Percentiles rank a stretch among this genome's conserved stretches.
Evolutionary conservation across 75 land plant genomes (phyloP).

Genomic region (Selaginella tamariscina): DNA sequence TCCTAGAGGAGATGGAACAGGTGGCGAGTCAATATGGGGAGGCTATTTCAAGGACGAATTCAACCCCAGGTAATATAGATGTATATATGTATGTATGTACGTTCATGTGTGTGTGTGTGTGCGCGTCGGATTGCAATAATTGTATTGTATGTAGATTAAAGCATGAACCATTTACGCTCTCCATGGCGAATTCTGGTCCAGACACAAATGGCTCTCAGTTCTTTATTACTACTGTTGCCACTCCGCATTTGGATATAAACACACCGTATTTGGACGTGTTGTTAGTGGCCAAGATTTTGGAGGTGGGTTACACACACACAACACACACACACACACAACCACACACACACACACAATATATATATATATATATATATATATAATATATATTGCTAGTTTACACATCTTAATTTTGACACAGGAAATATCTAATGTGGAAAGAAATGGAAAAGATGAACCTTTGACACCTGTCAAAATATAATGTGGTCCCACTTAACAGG

Average conservation of each 20-base stretch:
- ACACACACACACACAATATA: too few relatives aligned
- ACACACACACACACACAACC: too few relatives aligned
- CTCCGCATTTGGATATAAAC: conserved; percentile 74
- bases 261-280: conserved; percentile 76
- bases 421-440: too few relatives aligned
- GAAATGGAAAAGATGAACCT: too few relatives aligned
- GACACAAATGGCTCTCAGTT: conserved; percentile 56
- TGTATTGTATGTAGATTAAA: conserved; percentile 41
- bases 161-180: conserved; percentile 95
- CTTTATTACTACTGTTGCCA: conserved; percentile 84
- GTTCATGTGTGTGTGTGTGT: background rate
- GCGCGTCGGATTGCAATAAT: background rate
- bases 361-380: too few relatives aligned
- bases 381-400: too few relatives aligned
- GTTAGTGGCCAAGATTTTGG: conserved; percentile 83
- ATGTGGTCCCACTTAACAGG: too few relatives aligned
- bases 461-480: too few relatives aligned
- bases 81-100: background rate
- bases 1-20: conserved; percentile 40
- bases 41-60: conserved; percentile 44
- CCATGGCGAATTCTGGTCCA: conserved; percentile 51
- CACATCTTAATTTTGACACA: too few relatives aligned
- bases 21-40: conserved; percentile 69
- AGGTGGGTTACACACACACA: too few relatives aligned
- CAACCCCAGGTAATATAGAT: conserved; percentile 35